Conservation (phyloP, 2,329 filamentous ascomycete genomes). For the Calonectria ilicicola region DNA sequence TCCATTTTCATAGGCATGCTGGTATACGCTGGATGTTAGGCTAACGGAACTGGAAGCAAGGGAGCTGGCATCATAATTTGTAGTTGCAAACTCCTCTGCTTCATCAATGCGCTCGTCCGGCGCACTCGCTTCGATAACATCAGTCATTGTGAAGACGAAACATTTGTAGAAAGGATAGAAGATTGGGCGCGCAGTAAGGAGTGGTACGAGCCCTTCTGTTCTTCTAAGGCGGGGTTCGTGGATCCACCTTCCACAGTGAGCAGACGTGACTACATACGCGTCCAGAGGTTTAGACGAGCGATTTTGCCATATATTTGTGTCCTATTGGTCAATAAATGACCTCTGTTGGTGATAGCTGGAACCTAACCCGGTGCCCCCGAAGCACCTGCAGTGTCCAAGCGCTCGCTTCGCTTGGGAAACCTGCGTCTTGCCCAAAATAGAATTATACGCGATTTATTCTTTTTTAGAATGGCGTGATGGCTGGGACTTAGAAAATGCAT, state of each 20-base stretch:
- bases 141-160: constrained; percentile 12
- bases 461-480: background rate
- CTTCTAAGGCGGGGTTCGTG: background rate
- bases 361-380: background rate
- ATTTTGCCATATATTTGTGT: background rate
- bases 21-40: constrained; percentile 37
- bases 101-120: constrained; percentile 18
- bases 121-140: constrained; percentile 26
- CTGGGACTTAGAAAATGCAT: no score
- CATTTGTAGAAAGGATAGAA: background rate
- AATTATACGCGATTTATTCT: no score
- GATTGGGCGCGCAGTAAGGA: background rate
- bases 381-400: background rate
- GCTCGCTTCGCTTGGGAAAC: background rate
- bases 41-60: constrained; percentile 33
- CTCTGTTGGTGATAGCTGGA: background rate
- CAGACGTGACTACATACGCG: background rate
- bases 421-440: background rate
- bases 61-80: constrained; percentile 31
- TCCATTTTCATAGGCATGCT: constrained; percentile 40
- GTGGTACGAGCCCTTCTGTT: background rate
- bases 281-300: background rate
- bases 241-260: background rate
- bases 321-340: background rate
- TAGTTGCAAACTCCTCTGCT: constrained; percentile 36